These are phyloP conservation scores for Elsinoe ampelina DNA, from an alignment of 2,329 filamentous ascomycete genomes.

Conservation along the genomic window DNA sequence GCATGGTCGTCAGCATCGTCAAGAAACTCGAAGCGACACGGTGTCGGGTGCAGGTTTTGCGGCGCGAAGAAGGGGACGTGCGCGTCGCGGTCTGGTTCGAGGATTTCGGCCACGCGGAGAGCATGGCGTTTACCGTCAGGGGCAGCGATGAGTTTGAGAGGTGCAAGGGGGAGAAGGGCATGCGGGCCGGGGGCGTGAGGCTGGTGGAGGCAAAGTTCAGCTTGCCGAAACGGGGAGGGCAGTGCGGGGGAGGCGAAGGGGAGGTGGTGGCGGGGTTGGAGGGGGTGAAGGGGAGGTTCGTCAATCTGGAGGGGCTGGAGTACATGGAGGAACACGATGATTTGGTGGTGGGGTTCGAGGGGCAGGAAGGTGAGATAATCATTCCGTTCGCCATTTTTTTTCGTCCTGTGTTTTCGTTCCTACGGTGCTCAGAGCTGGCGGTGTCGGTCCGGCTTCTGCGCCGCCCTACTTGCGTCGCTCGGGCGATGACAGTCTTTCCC, in stretches of 20 bases:
- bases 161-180: slow-evolving; percentile 30
- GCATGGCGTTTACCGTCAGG: slow-evolving; percentile 82
- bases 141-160: slow-evolving; percentile 74
- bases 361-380: slow-evolving; percentile 40
- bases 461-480: too few species aligned
- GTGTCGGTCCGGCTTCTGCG: too few species aligned
- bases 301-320: slow-evolving; percentile 79
- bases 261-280: slow-evolving; percentile 42
- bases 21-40: slow-evolving; percentile 86
- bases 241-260: slow-evolving; percentile 43
- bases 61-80: slow-evolving; percentile 52
- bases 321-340: slow-evolving; percentile 90
- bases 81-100: slow-evolving; percentile 83
- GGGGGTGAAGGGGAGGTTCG: slow-evolving; percentile 58
- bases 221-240: slow-evolving; percentile 52
- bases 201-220: slow-evolving; percentile 88
- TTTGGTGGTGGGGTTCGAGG: slow-evolving; percentile 76
- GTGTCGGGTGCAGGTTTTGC: slow-evolving; percentile 69
- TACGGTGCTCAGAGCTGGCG: too few species aligned
- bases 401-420: too few species aligned
- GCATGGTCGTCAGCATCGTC: slow-evolving; percentile 82
- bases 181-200: slow-evolving; percentile 59
- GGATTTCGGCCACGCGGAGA: slow-evolving; percentile 75
- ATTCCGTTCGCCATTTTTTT: too few species aligned
- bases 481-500: too few species aligned